Percentiles rank a stretch among this genome's conserved stretches.
phyloP scores from a whole-genome alignment of 257 asterid genomes.

The Jacaranda mimosifolia region DNA sequence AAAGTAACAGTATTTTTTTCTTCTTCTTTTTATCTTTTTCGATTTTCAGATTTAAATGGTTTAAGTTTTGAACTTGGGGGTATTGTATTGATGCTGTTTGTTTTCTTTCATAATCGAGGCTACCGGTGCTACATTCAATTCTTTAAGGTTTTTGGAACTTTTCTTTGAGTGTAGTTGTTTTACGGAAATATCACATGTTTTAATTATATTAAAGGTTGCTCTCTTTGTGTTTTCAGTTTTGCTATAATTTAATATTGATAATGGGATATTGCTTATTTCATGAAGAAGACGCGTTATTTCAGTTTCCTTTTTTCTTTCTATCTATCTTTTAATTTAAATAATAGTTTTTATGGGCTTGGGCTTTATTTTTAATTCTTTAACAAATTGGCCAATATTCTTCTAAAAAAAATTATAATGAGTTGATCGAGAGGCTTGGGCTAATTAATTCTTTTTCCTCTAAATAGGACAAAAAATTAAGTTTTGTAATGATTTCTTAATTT shows the following conservation, averaged over 20 bases:
- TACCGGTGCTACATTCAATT: not conserved
- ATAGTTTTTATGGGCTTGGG: not conserved
- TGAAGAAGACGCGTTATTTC: constrained; percentile 1
- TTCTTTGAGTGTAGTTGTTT: constrained; percentile 19
- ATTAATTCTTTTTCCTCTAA: not conserved
- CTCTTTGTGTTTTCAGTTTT: not conserved
- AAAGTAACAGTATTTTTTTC: not conserved
- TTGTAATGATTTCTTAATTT: too few species aligned
- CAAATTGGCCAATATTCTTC: not conserved
- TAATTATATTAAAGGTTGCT: not conserved
- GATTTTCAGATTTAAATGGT: not conserved
- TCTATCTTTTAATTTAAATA: too few species aligned
- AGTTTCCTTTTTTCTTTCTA: not conserved
- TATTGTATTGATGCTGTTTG: not conserved
- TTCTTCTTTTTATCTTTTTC: not conserved
- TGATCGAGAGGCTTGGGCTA: not conserved
- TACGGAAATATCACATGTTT: constrained; percentile 5
- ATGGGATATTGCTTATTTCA: not conserved
- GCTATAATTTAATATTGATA: not conserved
- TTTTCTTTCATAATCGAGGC: not conserved
- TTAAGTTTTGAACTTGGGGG: not conserved
- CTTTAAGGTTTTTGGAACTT: constrained; percentile 8
- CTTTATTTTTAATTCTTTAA: not conserved
- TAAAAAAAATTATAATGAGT: too few species aligned
- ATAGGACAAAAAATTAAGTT: too few species aligned